A percentile compares a stretch with the other conserved stretches of the same genome.
phyloP scores from a whole-genome alignment of 176 grass and related monocot genomes.

The Aegilops longissima region DNA sequence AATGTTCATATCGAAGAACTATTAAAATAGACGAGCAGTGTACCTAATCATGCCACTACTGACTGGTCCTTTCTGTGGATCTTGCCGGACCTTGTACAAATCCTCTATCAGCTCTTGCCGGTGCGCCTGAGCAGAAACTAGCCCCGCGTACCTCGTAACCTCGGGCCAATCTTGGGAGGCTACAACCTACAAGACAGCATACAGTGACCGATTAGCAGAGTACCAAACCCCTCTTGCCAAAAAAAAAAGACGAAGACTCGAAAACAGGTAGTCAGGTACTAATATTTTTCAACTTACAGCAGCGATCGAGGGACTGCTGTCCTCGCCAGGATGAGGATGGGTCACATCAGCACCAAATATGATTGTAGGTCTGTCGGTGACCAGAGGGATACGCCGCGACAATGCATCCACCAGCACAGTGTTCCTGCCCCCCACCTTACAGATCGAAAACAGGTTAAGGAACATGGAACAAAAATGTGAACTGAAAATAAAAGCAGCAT shows the following conservation, averaged over 20 bases:
- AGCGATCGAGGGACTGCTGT: conserved; percentile 89
- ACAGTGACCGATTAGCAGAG: background rate
- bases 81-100: conserved; percentile 75
- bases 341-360: conserved; percentile 97
- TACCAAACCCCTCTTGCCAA: background rate
- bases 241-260: too few species aligned
- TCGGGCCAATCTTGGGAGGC: conserved; percentile 97
- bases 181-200: conserved; percentile 62
- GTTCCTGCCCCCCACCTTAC: conserved; percentile 88
- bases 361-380: conserved; percentile 86
- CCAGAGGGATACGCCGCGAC: conserved; percentile 69
- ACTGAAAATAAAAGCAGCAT: background rate
- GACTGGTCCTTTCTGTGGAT: conserved; percentile 63
- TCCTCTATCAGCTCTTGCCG: conserved; percentile 89
- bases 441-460: background rate
- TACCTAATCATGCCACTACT: conserved; percentile 88
- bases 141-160: conserved; percentile 89
- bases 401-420: conserved; percentile 88
- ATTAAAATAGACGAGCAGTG: background rate
- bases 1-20: background rate
- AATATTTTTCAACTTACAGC: conserved; percentile 44
- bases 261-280: background rate
- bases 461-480: background rate
- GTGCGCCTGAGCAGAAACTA: conserved; percentile 91
- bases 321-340: conserved; percentile 89